A percentile compares a stretch with the other conserved stretches of the same genome.
Conservation (phyloP, 1,139 yeast species). For the Kodamaea anthophila region DNA sequence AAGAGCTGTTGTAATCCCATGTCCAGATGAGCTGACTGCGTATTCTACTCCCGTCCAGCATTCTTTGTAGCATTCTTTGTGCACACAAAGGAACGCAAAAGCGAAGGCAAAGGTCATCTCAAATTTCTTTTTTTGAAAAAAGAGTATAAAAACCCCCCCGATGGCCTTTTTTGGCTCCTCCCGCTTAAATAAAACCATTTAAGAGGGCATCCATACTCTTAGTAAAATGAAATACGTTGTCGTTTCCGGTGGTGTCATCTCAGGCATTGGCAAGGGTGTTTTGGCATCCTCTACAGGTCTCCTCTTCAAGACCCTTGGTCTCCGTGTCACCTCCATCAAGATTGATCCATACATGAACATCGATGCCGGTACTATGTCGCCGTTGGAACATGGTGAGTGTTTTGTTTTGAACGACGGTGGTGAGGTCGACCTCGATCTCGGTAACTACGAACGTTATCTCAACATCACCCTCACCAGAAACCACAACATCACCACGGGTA, state of each 20-base stretch:
- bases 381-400: constrained; percentile 98
- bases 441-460: constrained; percentile 94
- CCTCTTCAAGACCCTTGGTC: constrained; percentile 86
- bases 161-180: constrained; percentile 25
- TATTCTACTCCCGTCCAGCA: no score
- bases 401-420: constrained; percentile 98
- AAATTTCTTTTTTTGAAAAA: constrained; percentile 6
- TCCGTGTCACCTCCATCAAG: constrained; percentile 92
- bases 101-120: no score
- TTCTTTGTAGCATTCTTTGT: no score
- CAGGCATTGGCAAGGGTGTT: constrained; percentile 99
- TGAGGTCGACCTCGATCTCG: constrained; percentile 95
- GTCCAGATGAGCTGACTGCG: no score
- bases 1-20: no score
- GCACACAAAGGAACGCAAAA: no score
- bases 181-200: constrained; percentile 43
- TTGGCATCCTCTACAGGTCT: constrained; percentile 96
- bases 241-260: constrained; percentile 97
- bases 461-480: constrained; percentile 88
- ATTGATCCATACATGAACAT: constrained; percentile 98
- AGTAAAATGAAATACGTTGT: constrained; percentile 89
- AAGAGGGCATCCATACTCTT: constrained; percentile 34
- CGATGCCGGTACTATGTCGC: constrained; percentile 99
- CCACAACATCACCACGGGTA: constrained; percentile 97
- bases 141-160: constrained; percentile 12